Evolutionary conservation across 208 protist genomes (phyloP).

Genomic region (Trypanosoma brucei): DNA sequence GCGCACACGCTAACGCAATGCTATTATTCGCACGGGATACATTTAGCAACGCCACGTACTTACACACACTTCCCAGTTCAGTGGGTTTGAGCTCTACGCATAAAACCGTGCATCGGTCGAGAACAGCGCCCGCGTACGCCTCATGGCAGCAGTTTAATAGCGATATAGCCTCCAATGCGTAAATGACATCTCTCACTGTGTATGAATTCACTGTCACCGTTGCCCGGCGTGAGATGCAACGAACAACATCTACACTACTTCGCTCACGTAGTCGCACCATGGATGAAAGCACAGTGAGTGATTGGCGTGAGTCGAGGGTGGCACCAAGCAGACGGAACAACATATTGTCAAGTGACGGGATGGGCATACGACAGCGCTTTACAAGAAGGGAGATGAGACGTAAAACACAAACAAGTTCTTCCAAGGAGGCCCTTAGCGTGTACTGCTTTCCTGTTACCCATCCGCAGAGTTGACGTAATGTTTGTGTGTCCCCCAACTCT

Average conservation of each 20-base stretch:
- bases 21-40: slow-evolving; percentile 29
- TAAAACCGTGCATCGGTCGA: slow-evolving; percentile 43
- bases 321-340: slow-evolving; percentile 32
- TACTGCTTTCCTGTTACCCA: slow-evolving; percentile 25
- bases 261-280: slow-evolving; percentile 52
- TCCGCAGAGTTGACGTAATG: slow-evolving; percentile 36
- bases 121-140: slow-evolving; percentile 40
- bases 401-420: slow-evolving; percentile 38
- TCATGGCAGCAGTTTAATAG: slow-evolving; percentile 48
- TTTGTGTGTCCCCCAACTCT: slow-evolving; percentile 43
- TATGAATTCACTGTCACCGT: slow-evolving; percentile 38
- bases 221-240: slow-evolving; percentile 43
- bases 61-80: slow-evolving; percentile 61
- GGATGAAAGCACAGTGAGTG: slow-evolving; percentile 55
- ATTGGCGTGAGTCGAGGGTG: slow-evolving; percentile 38
- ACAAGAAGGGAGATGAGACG: slow-evolving; percentile 54
- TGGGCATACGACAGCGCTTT: slow-evolving; percentile 63
- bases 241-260: slow-evolving; percentile 35
- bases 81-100: slow-evolving; percentile 30
- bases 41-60: slow-evolving; percentile 71
- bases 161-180: slow-evolving; percentile 57
- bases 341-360: slow-evolving; percentile 44
- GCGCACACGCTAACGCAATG: slow-evolving; percentile 35
- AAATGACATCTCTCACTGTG: slow-evolving; percentile 62
- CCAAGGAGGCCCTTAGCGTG: slow-evolving; percentile 15